Percentiles rank a stretch among this genome's conserved stretches.
These are phyloP conservation scores for Saccharomyces eubayanus DNA, from an alignment of 805 yeast species.

Conservation along the genomic window DNA sequence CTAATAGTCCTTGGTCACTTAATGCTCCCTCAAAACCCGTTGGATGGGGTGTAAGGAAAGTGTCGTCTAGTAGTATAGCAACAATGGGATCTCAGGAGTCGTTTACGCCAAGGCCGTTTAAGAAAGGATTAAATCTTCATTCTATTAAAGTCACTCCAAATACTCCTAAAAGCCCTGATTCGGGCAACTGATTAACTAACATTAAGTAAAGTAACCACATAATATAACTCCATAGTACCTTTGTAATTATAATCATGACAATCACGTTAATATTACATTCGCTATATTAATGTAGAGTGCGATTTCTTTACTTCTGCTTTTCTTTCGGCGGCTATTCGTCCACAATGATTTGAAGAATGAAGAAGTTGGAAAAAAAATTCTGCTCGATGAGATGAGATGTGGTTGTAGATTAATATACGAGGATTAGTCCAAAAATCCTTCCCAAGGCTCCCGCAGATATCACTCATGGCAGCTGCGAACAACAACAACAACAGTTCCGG, in stretches of 20 bases:
- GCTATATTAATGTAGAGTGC: not conserved
- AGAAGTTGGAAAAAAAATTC: not conserved
- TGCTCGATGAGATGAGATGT: conserved; percentile 9
- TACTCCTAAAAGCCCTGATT: conserved; percentile 1
- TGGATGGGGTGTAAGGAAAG: conserved; percentile 7
- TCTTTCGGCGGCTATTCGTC: not conserved
- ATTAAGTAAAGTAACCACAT: not conserved
- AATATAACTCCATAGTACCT: not conserved
- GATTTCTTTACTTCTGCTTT: not conserved
- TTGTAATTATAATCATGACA: not conserved
- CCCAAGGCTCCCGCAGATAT: not conserved
- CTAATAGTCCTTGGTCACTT: conserved; percentile 3
- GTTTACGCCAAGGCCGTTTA: conserved; percentile 6
- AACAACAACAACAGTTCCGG: not conserved
- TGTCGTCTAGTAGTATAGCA: conserved; percentile 11
- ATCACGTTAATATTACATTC: not conserved
- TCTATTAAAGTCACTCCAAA: conserved; percentile 8
- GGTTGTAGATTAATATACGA: conserved; percentile 4
- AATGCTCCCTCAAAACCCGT: not conserved
- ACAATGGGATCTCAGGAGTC: conserved; percentile 11
- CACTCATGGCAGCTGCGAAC: not conserved
- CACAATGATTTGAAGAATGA: not conserved
- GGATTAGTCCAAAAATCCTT: not conserved
- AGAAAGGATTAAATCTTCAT: conserved; percentile 20
- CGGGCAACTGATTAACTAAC: not conserved